phyloP scores from a whole-genome alignment of 768 basidiomycete species.

The Panellus pusillus region DNA sequence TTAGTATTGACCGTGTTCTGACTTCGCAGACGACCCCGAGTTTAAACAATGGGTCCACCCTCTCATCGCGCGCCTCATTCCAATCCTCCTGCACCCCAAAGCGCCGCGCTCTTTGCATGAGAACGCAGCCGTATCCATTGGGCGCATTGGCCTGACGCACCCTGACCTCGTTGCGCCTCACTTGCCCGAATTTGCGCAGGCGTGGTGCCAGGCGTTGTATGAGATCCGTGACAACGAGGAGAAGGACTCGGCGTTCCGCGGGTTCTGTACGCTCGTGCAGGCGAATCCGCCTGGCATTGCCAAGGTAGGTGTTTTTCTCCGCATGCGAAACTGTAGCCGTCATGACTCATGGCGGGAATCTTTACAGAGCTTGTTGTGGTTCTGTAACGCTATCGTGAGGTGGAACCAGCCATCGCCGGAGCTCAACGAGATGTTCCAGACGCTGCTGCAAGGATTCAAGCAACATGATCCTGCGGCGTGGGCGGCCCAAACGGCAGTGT shows the following conservation, averaged over 20 bases:
- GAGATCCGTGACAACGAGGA: constrained; percentile 99
- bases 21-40: constrained; percentile 65
- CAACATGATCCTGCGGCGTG: constrained; percentile 83
- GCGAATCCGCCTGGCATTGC: constrained; percentile 92
- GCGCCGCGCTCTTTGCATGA: constrained; percentile 93
- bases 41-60: constrained; percentile 92
- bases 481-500: constrained; percentile 76
- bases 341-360: background rate
- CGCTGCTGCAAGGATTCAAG: constrained; percentile 88
- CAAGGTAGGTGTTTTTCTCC: constrained; percentile 59
- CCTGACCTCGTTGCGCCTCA: constrained; percentile 87
- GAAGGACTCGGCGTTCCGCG: constrained; percentile 98
- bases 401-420: constrained; percentile 93
- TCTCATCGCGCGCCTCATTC: constrained; percentile 84
- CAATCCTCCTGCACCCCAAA: constrained; percentile 89
- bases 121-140: constrained; percentile 98
- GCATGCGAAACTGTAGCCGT: constrained; percentile 6
- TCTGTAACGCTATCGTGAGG: constrained; percentile 96
- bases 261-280: constrained; percentile 94
- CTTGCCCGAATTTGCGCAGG: constrained; percentile 85
- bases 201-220: constrained; percentile 96
- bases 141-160: constrained; percentile 92
- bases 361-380: constrained; percentile 86
- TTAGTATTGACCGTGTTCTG: background rate
- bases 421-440: constrained; percentile 92